Percentiles rank a stretch among this genome's conserved stretches.
Evolutionary conservation across 2,329 filamentous ascomycete species (phyloP).

Genomic region (Colletotrichum sp.): DNA sequence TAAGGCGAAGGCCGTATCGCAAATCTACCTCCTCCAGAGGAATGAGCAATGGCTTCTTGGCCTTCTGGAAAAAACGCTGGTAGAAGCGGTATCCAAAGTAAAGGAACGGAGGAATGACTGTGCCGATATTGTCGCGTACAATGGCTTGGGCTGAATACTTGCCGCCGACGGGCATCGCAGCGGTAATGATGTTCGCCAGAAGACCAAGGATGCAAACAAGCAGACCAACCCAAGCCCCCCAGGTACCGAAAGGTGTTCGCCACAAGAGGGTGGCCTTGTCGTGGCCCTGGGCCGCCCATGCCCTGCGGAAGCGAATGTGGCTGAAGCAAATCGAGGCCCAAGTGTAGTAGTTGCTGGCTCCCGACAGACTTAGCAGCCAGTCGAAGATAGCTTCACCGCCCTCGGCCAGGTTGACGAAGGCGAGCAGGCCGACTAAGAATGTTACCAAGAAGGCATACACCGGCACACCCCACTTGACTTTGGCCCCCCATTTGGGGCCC

Average conservation of each 20-base stretch:
- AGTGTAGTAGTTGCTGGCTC: constrained; percentile 51
- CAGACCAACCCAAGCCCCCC: constrained; percentile 27
- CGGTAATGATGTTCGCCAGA: constrained; percentile 32
- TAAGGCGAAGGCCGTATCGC: constrained; percentile 20
- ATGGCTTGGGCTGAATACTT: constrained; percentile 23
- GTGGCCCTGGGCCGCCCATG: constrained; percentile 42
- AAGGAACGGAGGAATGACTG: constrained; percentile 27
- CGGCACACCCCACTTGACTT: constrained; percentile 43
- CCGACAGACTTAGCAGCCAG: constrained; percentile 52
- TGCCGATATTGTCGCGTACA: constrained; percentile 32
- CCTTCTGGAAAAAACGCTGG: constrained; percentile 6
- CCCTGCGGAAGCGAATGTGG: constrained; percentile 50
- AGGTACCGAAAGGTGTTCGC: constrained; percentile 32
- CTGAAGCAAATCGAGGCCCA: constrained; percentile 52
- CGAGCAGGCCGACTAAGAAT: constrained; percentile 44
- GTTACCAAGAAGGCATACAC: constrained; percentile 44
- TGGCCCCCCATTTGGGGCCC: constrained; percentile 33
- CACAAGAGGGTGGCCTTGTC: constrained; percentile 36
- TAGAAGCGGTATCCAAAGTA: constrained; percentile 29
- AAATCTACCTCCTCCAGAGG: constrained; percentile 31
- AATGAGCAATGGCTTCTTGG: constrained; percentile 22
- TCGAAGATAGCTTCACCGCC: constrained; percentile 44
- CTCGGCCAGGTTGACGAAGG: constrained; percentile 45
- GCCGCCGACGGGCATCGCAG: constrained; percentile 24
- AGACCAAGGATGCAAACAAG: constrained; percentile 34